These are phyloP conservation scores for Plasmodium malariae DNA, from an alignment of 169 alveolate species.

Conservation along the genomic window DNA sequence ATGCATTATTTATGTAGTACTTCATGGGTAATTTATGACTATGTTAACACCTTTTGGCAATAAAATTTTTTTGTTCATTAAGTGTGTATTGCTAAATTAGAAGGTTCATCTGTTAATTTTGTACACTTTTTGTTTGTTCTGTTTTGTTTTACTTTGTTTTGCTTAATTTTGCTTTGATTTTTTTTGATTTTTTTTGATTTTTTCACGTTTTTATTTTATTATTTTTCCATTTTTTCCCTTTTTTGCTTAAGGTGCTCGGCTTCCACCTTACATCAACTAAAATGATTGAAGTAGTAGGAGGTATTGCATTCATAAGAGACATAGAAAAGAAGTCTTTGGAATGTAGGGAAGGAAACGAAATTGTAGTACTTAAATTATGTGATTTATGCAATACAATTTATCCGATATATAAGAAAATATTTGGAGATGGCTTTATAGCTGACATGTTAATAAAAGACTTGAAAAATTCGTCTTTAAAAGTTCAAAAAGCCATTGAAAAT, in stretches of 20 bases:
- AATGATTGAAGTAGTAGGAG: conserved; percentile 26
- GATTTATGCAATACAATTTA: conserved; percentile 54
- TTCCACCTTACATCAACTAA: neutral
- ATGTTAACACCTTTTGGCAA: too few species aligned
- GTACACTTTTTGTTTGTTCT: too few species aligned
- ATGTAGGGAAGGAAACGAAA: conserved; percentile 66
- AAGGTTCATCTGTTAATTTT: too few species aligned
- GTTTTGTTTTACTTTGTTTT: neutral
- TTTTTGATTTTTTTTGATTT: neutral
- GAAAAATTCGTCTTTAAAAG: conserved; percentile 51
- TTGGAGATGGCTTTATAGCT: conserved; percentile 73
- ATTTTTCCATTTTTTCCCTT: neutral
- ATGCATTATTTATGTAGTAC: too few species aligned
- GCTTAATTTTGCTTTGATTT: neutral
- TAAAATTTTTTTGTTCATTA: too few species aligned
- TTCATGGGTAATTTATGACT: too few species aligned
- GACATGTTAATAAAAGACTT: conserved; percentile 54
- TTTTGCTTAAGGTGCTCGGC: neutral
- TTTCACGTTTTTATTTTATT: neutral
- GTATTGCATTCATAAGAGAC: conserved; percentile 1
- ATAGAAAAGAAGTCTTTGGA: conserved; percentile 50
- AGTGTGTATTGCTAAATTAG: too few species aligned
- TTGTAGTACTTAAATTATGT: conserved; percentile 53
- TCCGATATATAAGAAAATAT: conserved; percentile 60
- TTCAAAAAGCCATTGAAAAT: conserved; percentile 63